Evolutionary conservation across 148 eudicot species (phyloP).

Genomic region (Salicornia ramosissima): DNA sequence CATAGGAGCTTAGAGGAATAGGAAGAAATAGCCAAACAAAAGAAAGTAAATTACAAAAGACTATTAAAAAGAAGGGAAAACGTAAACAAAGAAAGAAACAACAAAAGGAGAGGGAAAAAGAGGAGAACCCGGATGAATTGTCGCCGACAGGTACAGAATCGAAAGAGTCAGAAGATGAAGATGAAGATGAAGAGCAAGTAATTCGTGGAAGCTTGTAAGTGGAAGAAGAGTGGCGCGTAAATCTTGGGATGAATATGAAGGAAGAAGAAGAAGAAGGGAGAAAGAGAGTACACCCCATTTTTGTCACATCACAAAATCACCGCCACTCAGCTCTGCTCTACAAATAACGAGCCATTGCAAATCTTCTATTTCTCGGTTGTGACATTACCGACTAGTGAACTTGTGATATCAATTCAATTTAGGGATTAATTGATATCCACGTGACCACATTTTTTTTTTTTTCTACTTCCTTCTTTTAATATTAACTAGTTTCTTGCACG

Average conservation of each 20-base stretch:
- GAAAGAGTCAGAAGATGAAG: conserved; percentile 34
- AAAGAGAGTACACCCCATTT: conserved; percentile 9
- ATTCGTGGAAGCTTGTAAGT: conserved; percentile 15
- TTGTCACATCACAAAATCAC: not conserved
- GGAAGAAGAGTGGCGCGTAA: conserved; percentile 15
- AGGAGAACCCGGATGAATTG: conserved; percentile 39
- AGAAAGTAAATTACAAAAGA: no score
- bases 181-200: conserved; percentile 27
- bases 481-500: no score
- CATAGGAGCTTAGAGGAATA: no score
- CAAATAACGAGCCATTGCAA: no score
- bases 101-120: not conserved
- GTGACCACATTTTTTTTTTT: no score
- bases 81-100: not conserved
- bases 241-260: conserved; percentile 13
- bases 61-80: no score
- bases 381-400: no score
- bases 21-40: no score
- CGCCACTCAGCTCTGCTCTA: not conserved
- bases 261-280: not conserved
- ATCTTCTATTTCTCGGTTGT: no score
- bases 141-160: conserved; percentile 29
- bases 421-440: no score
- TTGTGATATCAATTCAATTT: no score
- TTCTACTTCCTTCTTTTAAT: no score